Evolutionary conservation across 129 eudicot species (phyloP), one percentile per base, ranked within the genome.

Genomic region (Ambrosia trifida): DNA sequence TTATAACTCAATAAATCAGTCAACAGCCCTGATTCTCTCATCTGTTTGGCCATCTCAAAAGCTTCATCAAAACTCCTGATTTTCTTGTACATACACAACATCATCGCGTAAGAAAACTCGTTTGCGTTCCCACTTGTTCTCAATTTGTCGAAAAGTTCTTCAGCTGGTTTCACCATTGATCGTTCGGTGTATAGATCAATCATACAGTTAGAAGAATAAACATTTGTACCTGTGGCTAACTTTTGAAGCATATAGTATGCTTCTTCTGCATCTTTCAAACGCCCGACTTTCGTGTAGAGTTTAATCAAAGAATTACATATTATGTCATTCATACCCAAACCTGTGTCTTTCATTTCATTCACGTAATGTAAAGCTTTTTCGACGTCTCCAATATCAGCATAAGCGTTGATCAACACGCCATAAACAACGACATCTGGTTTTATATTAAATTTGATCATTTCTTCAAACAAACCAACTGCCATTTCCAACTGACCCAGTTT

Each of bases 91-190:
- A 93, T 78, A 54, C 92, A 87, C 74, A 93, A 76, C 95, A 87
- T 93, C 98, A 93, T 93, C 4, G 98, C 96, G 64, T 89, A 90
- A 0, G 98, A 80, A 65, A 93, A 93, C 81, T 93, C 98, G 51
- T 87, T 89, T 24, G 95, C 95, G 1, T 58, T 61, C 63, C 96
- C 93, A 51, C 51, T 76, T 62, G 41, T 70, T 78, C 56, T 52
- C 76, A 93, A 28, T 31, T 80, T 64, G 35, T 83, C 81, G 64
- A 93, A 93, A 16, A 89, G 76, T 57, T 82, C 85, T 75, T 87
- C 96, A 0, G 96, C 96, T 56, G 84, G 85, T 62, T 66, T 74
- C 44, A 84, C 90, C 96, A 89, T 89, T 11, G 83, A 87, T 8
- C 88, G 80, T 31, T 89, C 87, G 18, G 88, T 87, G 65, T 89